phyloP scores from a whole-genome alignment of 2,329 filamentous ascomycete genomes.

The Colletotrichum musicola region DNA sequence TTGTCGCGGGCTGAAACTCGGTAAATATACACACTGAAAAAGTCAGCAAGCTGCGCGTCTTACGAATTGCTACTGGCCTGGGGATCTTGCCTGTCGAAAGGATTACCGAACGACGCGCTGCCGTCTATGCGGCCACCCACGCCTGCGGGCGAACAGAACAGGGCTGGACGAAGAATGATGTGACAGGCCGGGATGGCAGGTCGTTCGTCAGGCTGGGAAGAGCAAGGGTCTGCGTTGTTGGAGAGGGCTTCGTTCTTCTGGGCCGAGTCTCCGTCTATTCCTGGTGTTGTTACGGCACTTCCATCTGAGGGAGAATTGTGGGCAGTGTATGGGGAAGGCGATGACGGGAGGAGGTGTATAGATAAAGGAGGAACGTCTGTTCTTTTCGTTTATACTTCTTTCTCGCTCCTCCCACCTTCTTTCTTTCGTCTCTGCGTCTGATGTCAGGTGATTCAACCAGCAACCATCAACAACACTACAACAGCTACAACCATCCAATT shows the following conservation, averaged over 20 bases:
- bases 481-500: no score
- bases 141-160: background rate
- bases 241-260: no score
- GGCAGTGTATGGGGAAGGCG: background rate
- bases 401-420: background rate
- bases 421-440: conserved; percentile 13
- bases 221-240: background rate
- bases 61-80: background rate
- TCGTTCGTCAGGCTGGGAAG: background rate
- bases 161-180: background rate
- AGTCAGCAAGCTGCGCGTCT: background rate
- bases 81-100: background rate
- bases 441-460: conserved; percentile 14
- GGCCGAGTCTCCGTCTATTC: no score
- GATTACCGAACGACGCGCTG: no score
- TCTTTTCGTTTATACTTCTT: background rate
- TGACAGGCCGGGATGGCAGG: conserved; percentile 1
- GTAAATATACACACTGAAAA: conserved; percentile 4
- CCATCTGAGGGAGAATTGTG: background rate
- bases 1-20: conserved; percentile 37
- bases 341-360: background rate
- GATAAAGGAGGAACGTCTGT: conserved; percentile 18
- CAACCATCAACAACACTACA: background rate
- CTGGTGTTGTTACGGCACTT: no score
- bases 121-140: no score